phyloP scores from a whole-genome alignment of 2,329 filamentous ascomycete species.

The Stemphylium lycopersici region DNA sequence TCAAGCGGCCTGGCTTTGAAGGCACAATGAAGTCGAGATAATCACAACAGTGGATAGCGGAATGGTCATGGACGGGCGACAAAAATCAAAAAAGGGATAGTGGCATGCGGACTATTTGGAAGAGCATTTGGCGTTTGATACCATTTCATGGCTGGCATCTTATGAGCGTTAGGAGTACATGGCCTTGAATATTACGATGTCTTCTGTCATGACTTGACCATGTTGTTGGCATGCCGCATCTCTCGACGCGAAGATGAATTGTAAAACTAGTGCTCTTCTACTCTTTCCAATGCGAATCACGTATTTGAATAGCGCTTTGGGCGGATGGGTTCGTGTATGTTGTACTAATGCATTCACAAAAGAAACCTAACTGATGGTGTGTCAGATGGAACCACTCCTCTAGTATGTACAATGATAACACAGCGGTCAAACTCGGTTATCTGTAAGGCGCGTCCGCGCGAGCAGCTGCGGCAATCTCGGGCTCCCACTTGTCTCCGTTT shows the following conservation, averaged over 20 bases:
- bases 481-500: conserved; percentile 83
- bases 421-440: conserved; percentile 30
- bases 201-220: conserved; percentile 2
- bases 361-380: conserved; percentile 28
- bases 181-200: conserved; percentile 32
- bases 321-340: neutral
- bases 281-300: too few species aligned
- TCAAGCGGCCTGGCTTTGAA: conserved; percentile 63
- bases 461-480: conserved; percentile 89
- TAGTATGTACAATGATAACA: conserved; percentile 42
- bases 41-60: neutral
- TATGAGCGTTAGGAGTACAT: conserved; percentile 34
- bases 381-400: conserved; percentile 22
- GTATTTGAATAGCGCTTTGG: too few species aligned
- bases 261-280: too few species aligned
- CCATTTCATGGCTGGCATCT: conserved; percentile 33
- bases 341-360: conserved; percentile 25
- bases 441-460: conserved; percentile 85
- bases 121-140: conserved; percentile 40
- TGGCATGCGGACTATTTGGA: conserved; percentile 22
- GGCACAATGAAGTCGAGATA: conserved; percentile 67
- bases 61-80: neutral
- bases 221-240: neutral
- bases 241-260: neutral
- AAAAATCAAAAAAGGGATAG: conserved; percentile 3